Conservation (phyloP, 176 grass and related monocot genomes). For the Zoysia japonica region DNA sequence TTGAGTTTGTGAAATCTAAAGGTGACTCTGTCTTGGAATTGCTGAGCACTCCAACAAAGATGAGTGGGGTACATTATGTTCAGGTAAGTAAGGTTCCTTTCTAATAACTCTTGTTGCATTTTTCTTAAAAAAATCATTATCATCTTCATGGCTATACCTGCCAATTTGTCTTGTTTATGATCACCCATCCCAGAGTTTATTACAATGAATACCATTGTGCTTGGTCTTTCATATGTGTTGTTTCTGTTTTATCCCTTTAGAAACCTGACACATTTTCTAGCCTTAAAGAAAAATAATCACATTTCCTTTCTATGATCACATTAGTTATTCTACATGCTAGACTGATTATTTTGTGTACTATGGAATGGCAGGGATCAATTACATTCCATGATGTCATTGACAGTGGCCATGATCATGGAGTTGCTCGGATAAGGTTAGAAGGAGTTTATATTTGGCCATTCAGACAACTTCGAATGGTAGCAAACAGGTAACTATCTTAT, state of each 20-base stretch:
- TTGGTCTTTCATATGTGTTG: not conserved
- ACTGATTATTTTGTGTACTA: slow-evolving; percentile 34
- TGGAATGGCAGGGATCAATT: slow-evolving; percentile 66
- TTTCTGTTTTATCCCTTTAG: too few species aligned
- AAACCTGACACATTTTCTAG: too few species aligned
- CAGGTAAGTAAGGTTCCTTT: slow-evolving; percentile 51
- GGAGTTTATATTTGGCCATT: slow-evolving; percentile 99
- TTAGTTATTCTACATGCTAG: not conserved
- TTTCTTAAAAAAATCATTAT: not conserved
- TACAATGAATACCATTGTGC: not conserved
- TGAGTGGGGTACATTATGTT: slow-evolving; percentile 97
- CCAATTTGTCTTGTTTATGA: slow-evolving; percentile 1
- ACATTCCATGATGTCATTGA: slow-evolving; percentile 95
- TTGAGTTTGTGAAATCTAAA: slow-evolving; percentile 79
- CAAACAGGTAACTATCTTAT: slow-evolving; percentile 69
- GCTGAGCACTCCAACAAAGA: slow-evolving; percentile 90
- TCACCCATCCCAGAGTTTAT: not conserved
- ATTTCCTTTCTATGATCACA: too few species aligned
- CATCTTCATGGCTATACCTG: not conserved
- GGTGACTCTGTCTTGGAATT: slow-evolving; percentile 89
- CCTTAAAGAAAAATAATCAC: not conserved
- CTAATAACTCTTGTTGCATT: not conserved
- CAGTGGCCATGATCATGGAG: slow-evolving; percentile 63
- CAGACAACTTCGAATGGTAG: slow-evolving; percentile 94
- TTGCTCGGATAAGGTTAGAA: slow-evolving; percentile 88